Percentiles rank a stretch among this genome's conserved stretches.
These are phyloP conservation scores for Talaromyces sp. DNA, from an alignment of 2,329 filamentous ascomycete species.

Conservation along the genomic window DNA sequence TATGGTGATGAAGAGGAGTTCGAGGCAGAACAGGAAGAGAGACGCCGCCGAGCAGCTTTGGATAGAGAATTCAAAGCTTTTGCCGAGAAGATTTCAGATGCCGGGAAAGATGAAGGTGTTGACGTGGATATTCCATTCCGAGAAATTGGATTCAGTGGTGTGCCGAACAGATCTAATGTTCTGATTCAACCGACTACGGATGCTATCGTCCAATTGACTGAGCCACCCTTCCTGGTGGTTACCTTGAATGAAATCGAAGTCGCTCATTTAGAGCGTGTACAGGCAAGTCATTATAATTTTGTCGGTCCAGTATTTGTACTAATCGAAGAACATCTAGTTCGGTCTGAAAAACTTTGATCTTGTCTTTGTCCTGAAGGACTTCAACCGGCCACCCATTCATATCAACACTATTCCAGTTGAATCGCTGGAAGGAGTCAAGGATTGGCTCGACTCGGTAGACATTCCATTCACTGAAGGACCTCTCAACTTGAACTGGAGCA, in stretches of 20 bases:
- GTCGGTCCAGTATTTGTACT: neutral
- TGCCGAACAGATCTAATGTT: slow-evolving; percentile 92
- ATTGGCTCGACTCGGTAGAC: slow-evolving; percentile 94
- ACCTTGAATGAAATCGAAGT: slow-evolving; percentile 95
- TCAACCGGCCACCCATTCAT: slow-evolving; percentile 81
- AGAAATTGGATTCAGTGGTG: slow-evolving; percentile 93
- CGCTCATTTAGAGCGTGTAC: slow-evolving; percentile 90
- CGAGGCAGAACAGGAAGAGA: slow-evolving; percentile 95
- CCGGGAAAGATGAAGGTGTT: slow-evolving; percentile 83
- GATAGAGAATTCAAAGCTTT: slow-evolving; percentile 96
- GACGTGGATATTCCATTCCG: slow-evolving; percentile 96
- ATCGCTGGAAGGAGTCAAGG: slow-evolving; percentile 89
- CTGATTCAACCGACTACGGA: slow-evolving; percentile 95
- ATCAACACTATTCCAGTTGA: slow-evolving; percentile 99
- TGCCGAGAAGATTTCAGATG: slow-evolving; percentile 95
- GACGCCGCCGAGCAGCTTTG: slow-evolving; percentile 82
- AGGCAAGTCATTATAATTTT: slow-evolving; percentile 37
- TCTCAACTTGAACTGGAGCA: slow-evolving; percentile 96
- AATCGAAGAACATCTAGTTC: slow-evolving; percentile 56
- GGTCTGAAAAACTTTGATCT: slow-evolving; percentile 98
- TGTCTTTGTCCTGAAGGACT: slow-evolving; percentile 98
- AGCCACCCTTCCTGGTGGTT: slow-evolving; percentile 93
- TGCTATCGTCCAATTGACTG: slow-evolving; percentile 92
- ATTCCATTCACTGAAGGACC: slow-evolving; percentile 93
- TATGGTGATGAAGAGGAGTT: slow-evolving; percentile 99